Evolutionary conservation across 129 eudicot species (phyloP).

Genomic region (Ambrosia trifida): DNA sequence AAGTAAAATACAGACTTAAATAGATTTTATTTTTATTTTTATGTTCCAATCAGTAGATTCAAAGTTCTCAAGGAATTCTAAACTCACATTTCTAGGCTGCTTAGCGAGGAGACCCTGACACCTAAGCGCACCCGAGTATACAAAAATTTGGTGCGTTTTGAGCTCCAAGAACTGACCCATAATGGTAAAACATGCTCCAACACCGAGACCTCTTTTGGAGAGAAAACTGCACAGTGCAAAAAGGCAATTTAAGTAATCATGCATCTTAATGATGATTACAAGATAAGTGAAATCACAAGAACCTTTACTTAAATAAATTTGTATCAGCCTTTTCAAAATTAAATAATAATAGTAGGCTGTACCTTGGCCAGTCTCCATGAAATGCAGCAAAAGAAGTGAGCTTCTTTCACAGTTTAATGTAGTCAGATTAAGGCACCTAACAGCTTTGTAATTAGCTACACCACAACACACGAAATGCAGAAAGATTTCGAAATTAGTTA

Average conservation of each 20-base stretch:
- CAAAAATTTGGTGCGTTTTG: conserved; percentile 38
- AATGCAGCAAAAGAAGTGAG: conserved; percentile 73
- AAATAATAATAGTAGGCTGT: background rate
- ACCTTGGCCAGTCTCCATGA: conserved; percentile 75
- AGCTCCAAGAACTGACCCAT: conserved; percentile 74
- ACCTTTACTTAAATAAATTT: background rate
- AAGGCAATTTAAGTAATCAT: conserved; percentile 18
- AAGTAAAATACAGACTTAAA: background rate
- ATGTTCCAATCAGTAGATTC: background rate
- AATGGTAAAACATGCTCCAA: conserved; percentile 86
- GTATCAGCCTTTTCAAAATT: conserved; percentile 14
- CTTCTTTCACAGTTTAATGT: conserved; percentile 84
- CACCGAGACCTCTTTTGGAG: conserved; percentile 68
- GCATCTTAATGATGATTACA: conserved; percentile 18
- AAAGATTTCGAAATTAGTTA: conserved; percentile 17
- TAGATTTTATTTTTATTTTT: background rate
- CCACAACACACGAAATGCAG: conserved; percentile 16
- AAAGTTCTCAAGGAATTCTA: conserved; percentile 21
- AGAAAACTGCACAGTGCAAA: conserved; percentile 53
- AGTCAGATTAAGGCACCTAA: conserved; percentile 71
- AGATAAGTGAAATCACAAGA: conserved; percentile 1
- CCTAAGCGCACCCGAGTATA: conserved; percentile 60
- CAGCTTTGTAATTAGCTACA: conserved; percentile 94
- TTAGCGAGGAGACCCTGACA: conserved; percentile 71
- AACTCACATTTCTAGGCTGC: conserved; percentile 62